Conservation (phyloP, 106 monocot genomes). For the Amphibolis antarctica region DNA sequence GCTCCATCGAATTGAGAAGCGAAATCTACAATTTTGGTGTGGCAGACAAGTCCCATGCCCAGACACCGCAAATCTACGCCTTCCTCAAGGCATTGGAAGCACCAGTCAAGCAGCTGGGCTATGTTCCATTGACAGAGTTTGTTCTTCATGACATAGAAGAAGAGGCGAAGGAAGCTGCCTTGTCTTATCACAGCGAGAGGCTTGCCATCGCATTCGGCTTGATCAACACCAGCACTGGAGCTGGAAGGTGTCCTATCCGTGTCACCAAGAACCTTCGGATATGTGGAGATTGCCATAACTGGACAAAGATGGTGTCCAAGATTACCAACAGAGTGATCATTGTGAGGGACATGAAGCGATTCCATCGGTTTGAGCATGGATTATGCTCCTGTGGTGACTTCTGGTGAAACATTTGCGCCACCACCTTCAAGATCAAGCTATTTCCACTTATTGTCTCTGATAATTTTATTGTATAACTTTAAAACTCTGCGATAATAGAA, state of each 20-base stretch:
- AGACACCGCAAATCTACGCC: constrained; percentile 26
- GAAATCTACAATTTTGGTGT: constrained; percentile 36
- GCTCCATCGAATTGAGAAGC: constrained; percentile 40
- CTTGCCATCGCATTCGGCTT: constrained; percentile 52
- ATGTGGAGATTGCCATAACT: constrained; percentile 42
- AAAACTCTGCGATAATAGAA: no score
- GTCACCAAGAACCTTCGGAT: constrained; percentile 36
- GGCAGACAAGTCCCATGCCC: constrained; percentile 42
- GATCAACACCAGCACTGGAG: constrained; percentile 23
- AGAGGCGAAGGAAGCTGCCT: constrained; percentile 43
- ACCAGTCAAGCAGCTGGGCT: constrained; percentile 36
- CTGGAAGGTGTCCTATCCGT: constrained; percentile 17
- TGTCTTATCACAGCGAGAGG: constrained; percentile 50
- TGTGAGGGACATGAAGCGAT: constrained; percentile 39
- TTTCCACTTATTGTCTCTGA: no score
- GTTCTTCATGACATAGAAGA: constrained; percentile 60
- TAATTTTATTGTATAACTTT: no score
- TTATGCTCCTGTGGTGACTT: constrained; percentile 21
- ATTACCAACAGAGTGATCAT: constrained; percentile 20
- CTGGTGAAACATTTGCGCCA: no score
- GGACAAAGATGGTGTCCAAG: constrained; percentile 31
- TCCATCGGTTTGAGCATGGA: constrained; percentile 44
- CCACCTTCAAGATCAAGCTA: no score
- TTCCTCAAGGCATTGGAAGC: constrained; percentile 22
- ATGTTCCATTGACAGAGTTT: constrained; percentile 37